phyloP scores from a whole-genome alignment of 768 basidiomycete species.

The Chalciporus pseudorubinellus region DNA sequence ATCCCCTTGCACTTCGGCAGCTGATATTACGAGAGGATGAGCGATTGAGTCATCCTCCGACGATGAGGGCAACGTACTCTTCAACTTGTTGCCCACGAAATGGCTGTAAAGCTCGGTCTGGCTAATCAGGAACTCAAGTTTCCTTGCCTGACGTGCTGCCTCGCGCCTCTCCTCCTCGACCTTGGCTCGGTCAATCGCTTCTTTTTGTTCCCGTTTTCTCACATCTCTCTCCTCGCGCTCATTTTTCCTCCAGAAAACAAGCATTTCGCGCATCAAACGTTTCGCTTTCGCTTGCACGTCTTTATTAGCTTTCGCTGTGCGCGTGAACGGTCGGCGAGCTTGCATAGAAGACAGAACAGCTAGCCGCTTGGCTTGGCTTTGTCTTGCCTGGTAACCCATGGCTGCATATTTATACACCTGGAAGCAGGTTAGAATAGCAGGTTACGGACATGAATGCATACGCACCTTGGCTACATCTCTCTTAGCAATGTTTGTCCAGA shows the following conservation, averaged over 20 bases:
- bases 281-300: constrained; percentile 84
- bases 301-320: constrained; percentile 75
- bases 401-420: constrained; percentile 82
- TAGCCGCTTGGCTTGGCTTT: constrained; percentile 71
- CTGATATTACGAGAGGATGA: constrained; percentile 37
- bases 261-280: constrained; percentile 92
- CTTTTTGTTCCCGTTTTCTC: constrained; percentile 91
- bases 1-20: constrained; percentile 73
- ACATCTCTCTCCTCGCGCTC: constrained; percentile 95
- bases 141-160: constrained; percentile 88
- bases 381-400: constrained; percentile 61
- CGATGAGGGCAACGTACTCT: constrained; percentile 52
- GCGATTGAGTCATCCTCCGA: constrained; percentile 13
- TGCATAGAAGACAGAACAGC: constrained; percentile 73
- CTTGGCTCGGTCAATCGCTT: constrained; percentile 83
- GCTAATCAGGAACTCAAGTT: constrained; percentile 97
- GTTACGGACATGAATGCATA: neutral
- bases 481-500: constrained; percentile 86
- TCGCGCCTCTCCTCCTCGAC: constrained; percentile 93
- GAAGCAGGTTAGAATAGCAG: constrained; percentile 6
- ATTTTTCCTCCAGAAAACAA: constrained; percentile 96
- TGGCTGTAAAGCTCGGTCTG: constrained; percentile 99
- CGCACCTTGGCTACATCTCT: constrained; percentile 80
- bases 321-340: constrained; percentile 71
- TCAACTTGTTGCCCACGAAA: constrained; percentile 96